Conservation (phyloP, 169 alveolate genomes). For the Amoebophrya sp. region DNA sequence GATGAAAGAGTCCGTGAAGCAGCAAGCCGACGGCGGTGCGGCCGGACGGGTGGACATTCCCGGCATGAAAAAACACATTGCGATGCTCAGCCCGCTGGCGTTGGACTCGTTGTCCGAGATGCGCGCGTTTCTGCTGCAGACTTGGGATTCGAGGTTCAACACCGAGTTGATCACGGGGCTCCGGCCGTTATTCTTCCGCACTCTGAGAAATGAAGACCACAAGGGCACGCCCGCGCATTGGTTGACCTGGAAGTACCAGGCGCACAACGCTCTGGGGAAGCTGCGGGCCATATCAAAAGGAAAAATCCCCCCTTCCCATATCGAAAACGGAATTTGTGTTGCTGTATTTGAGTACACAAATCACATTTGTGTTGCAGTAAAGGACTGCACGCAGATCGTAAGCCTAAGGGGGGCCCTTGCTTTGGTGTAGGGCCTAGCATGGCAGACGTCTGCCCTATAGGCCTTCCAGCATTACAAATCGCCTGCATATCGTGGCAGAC, state of each 20-base stretch:
- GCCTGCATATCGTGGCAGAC: too few species aligned
- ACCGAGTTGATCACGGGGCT: not conserved
- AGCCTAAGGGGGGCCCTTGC: too few species aligned
- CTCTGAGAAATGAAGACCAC: not conserved
- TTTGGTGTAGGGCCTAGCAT: too few species aligned
- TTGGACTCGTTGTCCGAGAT: not conserved
- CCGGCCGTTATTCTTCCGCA: not conserved
- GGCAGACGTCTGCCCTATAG: too few species aligned
- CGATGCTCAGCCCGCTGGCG: not conserved
- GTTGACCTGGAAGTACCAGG: not conserved
- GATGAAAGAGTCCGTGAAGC: not conserved
- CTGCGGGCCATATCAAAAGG: not conserved
- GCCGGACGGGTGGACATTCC: not conserved
- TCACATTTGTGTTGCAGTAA: too few species aligned
- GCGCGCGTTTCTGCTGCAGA: not conserved
- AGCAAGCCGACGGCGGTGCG: not conserved
- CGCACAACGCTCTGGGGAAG: not conserved
- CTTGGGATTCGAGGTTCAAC: not conserved
- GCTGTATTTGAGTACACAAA: too few species aligned
- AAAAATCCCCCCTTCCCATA: too few species aligned
- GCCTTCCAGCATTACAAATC: too few species aligned
- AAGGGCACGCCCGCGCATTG: not conserved
- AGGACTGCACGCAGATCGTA: too few species aligned
- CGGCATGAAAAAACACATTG: not conserved
- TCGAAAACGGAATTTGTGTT: too few species aligned